A percentile compares a stretch with the other conserved stretches of the same genome.
These are phyloP conservation scores for Paracoccidioides brasiliensis DNA, from an alignment of 2,329 filamentous ascomycete species.

Conservation along the genomic window DNA sequence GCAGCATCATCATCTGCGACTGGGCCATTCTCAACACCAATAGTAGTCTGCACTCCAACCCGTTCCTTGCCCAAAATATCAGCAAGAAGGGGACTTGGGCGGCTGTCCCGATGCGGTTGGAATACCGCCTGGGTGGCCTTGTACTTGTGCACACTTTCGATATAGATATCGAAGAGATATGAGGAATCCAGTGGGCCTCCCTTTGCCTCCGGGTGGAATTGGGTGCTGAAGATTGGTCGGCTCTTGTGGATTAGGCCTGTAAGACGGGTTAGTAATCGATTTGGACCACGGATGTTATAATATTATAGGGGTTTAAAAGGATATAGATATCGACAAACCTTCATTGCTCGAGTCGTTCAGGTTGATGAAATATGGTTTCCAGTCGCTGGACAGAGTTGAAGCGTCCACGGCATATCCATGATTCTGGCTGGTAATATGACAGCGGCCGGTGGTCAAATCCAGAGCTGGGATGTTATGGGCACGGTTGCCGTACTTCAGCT, in stretches of 20 bases:
- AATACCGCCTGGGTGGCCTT: slow-evolving; percentile 68
- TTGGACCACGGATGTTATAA: no score
- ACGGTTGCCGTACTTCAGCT: slow-evolving; percentile 98
- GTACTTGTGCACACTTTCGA: slow-evolving; percentile 78
- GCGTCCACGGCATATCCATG: slow-evolving; percentile 94
- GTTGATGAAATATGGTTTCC: slow-evolving; percentile 98
- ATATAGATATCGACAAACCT: slow-evolving; percentile 35
- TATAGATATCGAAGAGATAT: slow-evolving; percentile 93
- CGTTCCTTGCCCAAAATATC: slow-evolving; percentile 89
- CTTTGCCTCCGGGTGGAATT: slow-evolving; percentile 98
- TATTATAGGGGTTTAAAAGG: not conserved
- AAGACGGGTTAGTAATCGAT: slow-evolving; percentile 4
- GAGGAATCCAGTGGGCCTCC: slow-evolving; percentile 91
- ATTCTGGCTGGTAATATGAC: slow-evolving; percentile 98
- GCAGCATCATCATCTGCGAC: slow-evolving; percentile 8
- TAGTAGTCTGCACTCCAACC: slow-evolving; percentile 68
- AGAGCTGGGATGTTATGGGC: slow-evolving; percentile 96
- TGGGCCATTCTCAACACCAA: slow-evolving; percentile 35
- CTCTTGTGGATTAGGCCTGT: slow-evolving; percentile 80
- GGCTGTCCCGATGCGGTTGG: slow-evolving; percentile 63
- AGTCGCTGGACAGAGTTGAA: slow-evolving; percentile 66
- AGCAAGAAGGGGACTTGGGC: slow-evolving; percentile 73
- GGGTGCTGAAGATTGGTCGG: slow-evolving; percentile 92
- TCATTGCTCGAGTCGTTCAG: slow-evolving; percentile 96
- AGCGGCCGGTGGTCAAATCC: slow-evolving; percentile 87